Evolutionary conservation across 225 moss, liverwort and hornwort species (phyloP), one percentile per base, ranked within the genome.

Genomic region (Physcomitrium patens): DNA sequence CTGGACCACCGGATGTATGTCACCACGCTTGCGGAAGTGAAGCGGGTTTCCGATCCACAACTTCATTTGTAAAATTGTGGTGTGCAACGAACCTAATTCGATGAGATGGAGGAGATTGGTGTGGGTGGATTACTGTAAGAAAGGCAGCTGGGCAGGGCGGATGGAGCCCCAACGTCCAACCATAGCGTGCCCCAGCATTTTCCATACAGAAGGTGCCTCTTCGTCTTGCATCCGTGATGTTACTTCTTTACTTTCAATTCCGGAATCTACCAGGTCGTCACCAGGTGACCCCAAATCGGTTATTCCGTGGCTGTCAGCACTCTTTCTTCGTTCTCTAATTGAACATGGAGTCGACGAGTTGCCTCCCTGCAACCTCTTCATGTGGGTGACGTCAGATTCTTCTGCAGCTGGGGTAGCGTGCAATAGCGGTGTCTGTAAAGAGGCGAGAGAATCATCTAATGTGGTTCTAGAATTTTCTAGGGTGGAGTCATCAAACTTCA

Each of bases 111-210:
- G 31, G 31, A 37, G 31, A 37, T 37, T 37, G 31, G 31, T 37
- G 7, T 37, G 5, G 27, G 17, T 77, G 55, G 9, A 28, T 77
- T 63, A 83, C 60, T 71, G 63, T 16, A 77, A 67, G 78, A 73
- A 63, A 48, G 81, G 37, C 6, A 20, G 46, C 19, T 69, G 72
- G n/a, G 60, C 1, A 27, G 82, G 71, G 26, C 96, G 90, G 62
- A 92, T 89, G 17, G 96, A 94, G 80, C 92, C 96, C 92, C 90
- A 92, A 37, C 96, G 89, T 28, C 93, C 93, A 77, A 94, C 92
- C 92, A 94, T 94, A 52, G 90, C 92, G 20, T 81, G 79, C 64
- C 86, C 83, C 10, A 94, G 67, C 86, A 72, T 82, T 78, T 83
- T 79, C 96, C 90, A 93, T 13, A 85, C 0, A n/a, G 83, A 60